phyloP scores from a whole-genome alignment of 2,329 filamentous ascomycete genomes.

The Colletotrichum zoysiae region DNA sequence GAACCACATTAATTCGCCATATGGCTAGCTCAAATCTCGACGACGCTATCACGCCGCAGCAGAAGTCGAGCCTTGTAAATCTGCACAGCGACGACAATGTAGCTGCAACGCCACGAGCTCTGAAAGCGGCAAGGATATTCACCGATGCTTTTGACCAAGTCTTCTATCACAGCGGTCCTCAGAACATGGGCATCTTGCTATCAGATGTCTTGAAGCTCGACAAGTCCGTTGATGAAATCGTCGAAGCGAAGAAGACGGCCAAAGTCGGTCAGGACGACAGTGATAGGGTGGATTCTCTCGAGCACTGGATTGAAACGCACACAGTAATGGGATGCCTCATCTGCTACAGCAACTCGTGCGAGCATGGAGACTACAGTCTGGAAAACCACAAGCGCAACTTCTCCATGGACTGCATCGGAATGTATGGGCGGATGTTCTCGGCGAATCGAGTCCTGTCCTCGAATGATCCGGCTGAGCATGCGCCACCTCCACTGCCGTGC shows the following conservation, averaged over 20 bases:
- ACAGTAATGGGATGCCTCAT: constrained; percentile 69
- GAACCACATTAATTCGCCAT: constrained; percentile 64
- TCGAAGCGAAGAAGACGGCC: constrained; percentile 66
- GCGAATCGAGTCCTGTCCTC: constrained; percentile 36
- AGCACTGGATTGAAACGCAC: constrained; percentile 63
- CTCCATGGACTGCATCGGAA: constrained; percentile 57
- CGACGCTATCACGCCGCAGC: constrained; percentile 64
- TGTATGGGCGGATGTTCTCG: constrained; percentile 40
- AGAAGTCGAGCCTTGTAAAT: constrained; percentile 65
- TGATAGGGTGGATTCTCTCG: constrained; percentile 48
- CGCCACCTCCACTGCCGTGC: constrained; percentile 48
- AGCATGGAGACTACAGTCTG: constrained; percentile 70
- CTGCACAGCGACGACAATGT: constrained; percentile 58
- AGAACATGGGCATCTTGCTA: constrained; percentile 59
- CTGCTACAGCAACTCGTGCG: constrained; percentile 71
- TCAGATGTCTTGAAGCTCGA: constrained; percentile 66
- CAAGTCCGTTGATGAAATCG: constrained; percentile 65
- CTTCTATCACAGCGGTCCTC: constrained; percentile 55
- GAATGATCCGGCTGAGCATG: constrained; percentile 22
- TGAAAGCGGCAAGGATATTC: constrained; percentile 62
- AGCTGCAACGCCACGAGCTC: constrained; percentile 55
- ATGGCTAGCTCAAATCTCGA: constrained; percentile 64
- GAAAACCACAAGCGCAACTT: constrained; percentile 66
- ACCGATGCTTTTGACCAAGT: constrained; percentile 69
- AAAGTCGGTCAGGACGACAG: constrained; percentile 57